These are phyloP conservation scores for Nicotiana obtusifolia DNA, from an alignment of 257 asterid species.

Conservation along the genomic window DNA sequence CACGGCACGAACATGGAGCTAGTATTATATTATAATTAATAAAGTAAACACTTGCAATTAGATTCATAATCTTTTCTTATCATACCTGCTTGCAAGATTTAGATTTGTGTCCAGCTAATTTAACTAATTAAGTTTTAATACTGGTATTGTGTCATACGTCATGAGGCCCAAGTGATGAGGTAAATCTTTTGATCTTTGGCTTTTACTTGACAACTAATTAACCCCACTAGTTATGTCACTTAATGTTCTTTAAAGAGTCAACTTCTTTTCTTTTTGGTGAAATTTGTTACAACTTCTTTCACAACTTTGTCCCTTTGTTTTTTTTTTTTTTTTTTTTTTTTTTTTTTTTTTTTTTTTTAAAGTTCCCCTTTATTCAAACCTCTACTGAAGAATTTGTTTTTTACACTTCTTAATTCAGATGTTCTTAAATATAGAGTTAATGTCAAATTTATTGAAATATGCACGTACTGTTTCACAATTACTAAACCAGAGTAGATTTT, in stretches of 20 bases:
- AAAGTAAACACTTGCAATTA: not conserved
- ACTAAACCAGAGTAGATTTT: not conserved
- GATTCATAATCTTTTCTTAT: not conserved
- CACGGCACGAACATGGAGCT: not conserved
- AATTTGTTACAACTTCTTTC: not conserved
- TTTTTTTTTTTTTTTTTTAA: not conserved
- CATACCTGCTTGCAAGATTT: not conserved
- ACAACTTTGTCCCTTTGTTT: not conserved
- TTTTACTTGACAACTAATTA: not conserved
- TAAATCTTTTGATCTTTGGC: not conserved
- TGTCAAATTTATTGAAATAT: not conserved
- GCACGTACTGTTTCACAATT: not conserved
- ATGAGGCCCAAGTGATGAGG: not conserved
- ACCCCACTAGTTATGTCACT: not conserved
- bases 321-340: not conserved
- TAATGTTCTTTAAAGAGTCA: not conserved
- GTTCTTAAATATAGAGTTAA: not conserved
- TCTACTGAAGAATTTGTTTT: not conserved
- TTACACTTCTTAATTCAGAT: not conserved
- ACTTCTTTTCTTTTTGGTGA: not conserved
- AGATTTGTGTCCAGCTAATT: not conserved
- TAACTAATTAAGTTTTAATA: not conserved
- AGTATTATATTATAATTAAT: not conserved
- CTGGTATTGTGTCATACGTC: not conserved
- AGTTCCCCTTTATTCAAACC: not conserved